These are phyloP conservation scores for Debaryomyces udenii DNA, from an alignment of 1,139 yeast species.

Conservation along the genomic window DNA sequence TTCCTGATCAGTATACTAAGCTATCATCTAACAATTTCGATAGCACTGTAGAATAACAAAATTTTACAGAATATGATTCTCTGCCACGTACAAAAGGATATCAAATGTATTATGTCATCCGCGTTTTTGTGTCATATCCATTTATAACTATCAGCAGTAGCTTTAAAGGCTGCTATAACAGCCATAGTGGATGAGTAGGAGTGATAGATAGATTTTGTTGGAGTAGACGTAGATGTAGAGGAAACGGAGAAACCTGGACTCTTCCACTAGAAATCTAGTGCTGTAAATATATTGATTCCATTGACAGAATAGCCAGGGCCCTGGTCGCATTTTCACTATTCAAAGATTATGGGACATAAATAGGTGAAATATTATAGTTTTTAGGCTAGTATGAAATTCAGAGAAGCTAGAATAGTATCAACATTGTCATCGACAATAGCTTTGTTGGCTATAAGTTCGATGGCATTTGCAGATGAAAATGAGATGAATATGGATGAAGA, in stretches of 20 bases:
- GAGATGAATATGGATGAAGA: slow-evolving; percentile 40
- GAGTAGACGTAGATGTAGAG: no score
- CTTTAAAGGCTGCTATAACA: background rate
- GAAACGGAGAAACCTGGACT: no score
- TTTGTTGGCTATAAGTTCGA: background rate
- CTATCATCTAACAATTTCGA: no score
- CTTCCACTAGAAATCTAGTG: no score
- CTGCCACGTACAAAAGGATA: slow-evolving; percentile 11
- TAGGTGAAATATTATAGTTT: background rate
- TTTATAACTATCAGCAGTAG: background rate
- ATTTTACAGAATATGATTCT: slow-evolving; percentile 1
- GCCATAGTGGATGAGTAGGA: background rate
- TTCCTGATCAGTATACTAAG: no score
- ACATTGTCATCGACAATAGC: background rate
- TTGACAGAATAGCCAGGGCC: no score
- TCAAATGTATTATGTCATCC: slow-evolving; percentile 1
- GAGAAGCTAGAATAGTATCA: background rate
- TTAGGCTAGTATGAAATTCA: slow-evolving; percentile 1
- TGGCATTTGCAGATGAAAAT: slow-evolving; percentile 11
- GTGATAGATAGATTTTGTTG: no score
- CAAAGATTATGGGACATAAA: background rate
- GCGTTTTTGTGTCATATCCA: slow-evolving; percentile 5
- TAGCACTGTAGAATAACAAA: background rate
- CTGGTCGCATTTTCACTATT: slow-evolving; percentile 3
- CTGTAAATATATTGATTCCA: no score